Evolutionary conservation across 164 flowering plant genomes (phyloP).

Genomic region (Magnolia kwangsiensis): DNA sequence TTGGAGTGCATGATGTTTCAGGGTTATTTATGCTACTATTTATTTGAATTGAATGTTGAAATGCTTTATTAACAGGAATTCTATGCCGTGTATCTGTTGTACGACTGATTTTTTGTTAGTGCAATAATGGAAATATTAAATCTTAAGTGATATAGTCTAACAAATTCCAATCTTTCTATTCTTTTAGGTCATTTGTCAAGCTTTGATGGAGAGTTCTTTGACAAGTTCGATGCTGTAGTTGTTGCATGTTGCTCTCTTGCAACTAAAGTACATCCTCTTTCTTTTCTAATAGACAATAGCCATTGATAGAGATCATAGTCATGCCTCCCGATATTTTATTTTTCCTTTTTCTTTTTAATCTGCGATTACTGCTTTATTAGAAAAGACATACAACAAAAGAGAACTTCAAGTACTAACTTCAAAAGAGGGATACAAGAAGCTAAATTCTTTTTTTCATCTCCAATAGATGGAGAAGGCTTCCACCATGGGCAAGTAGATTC

Average conservation of each 20-base stretch:
- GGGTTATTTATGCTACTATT: not conserved
- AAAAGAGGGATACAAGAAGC: too few relatives aligned
- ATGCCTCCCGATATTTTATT: too few relatives aligned
- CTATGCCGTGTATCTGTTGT: not conserved
- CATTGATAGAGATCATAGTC: not conserved
- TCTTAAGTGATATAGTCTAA: not conserved
- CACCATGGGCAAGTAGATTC: too few relatives aligned
- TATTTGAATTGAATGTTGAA: not conserved
- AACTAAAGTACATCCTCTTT: conserved; percentile 47
- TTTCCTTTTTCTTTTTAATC: too few relatives aligned
- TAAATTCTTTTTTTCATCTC: too few relatives aligned
- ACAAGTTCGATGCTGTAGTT: conserved; percentile 74
- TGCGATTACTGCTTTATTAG: too few relatives aligned
- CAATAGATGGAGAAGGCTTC: too few relatives aligned
- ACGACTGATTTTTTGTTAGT: not conserved
- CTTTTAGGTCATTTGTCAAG: conserved; percentile 70
- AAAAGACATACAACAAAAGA: too few relatives aligned
- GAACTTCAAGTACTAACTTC: too few relatives aligned
- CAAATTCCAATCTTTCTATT: not conserved
- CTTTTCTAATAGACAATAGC: not conserved
- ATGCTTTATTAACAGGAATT: not conserved
- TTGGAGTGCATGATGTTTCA: too few relatives aligned
- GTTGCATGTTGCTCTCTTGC: conserved; percentile 62
- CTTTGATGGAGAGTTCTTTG: conserved; percentile 60
- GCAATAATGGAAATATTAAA: not conserved